These are phyloP conservation scores for Pseudogymnoascus destructans DNA, from an alignment of 2,329 filamentous ascomycete species.

Conservation along the genomic window DNA sequence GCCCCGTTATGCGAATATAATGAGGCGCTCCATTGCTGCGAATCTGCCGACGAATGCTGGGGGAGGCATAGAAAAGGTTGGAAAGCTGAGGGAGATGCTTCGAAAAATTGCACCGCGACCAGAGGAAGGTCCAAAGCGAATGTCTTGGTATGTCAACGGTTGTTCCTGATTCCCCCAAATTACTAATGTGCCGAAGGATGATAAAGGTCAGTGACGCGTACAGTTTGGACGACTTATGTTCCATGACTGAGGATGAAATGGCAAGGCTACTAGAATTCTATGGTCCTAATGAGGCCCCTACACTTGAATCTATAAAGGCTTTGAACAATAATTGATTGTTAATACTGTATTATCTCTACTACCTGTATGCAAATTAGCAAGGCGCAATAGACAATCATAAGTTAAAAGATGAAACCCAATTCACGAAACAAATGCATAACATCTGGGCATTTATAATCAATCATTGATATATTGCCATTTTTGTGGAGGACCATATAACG, in stretches of 20 bases:
- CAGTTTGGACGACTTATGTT: slow-evolving; percentile 70
- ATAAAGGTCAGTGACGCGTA: slow-evolving; percentile 80
- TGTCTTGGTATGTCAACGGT: slow-evolving; percentile 57
- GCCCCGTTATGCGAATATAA: slow-evolving; percentile 75
- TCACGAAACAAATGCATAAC: neutral
- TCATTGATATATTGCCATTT: slow-evolving; percentile 7
- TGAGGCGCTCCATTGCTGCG: slow-evolving; percentile 68
- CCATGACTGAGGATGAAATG: slow-evolving; percentile 75
- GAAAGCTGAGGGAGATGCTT: slow-evolving; percentile 64
- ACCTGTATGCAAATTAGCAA: neutral
- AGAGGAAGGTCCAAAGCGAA: slow-evolving; percentile 71
- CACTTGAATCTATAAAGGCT: slow-evolving; percentile 40
- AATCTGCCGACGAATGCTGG: slow-evolving; percentile 68
- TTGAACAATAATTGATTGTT: slow-evolving; percentile 29
- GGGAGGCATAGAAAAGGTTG: slow-evolving; percentile 73
- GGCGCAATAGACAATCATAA: neutral
- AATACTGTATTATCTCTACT: neutral
- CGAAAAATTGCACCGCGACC: slow-evolving; percentile 59
- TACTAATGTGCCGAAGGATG: slow-evolving; percentile 52
- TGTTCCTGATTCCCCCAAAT: slow-evolving; percentile 10
- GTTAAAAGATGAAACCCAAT: slow-evolving; percentile 18
- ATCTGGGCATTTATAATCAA: neutral
- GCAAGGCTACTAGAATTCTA: slow-evolving; percentile 70
- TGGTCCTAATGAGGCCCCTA: slow-evolving; percentile 39
- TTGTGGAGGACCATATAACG: slow-evolving; percentile 4